phyloP scores from a whole-genome alignment of 805 yeast genomes.

The Grigorovia humatica region DNA sequence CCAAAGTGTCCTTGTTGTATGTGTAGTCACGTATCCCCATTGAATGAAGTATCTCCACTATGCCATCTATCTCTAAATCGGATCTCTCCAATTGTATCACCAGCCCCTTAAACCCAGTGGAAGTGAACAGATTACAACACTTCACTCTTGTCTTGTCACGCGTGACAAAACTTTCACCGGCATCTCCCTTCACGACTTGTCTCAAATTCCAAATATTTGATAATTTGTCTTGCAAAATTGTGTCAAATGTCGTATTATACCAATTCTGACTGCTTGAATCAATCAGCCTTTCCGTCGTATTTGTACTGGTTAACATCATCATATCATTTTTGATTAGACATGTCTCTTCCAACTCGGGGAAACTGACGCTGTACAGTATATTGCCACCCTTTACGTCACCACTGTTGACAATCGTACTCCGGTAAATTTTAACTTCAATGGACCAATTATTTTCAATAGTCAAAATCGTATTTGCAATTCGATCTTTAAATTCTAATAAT shows the following conservation, averaged over 20 bases:
- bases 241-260: conserved; percentile 19
- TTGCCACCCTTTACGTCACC: conserved; percentile 5
- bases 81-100: conserved; percentile 17
- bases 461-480: conserved; percentile 16
- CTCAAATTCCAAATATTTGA: conserved; percentile 27
- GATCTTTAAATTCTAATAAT: conserved; percentile 23
- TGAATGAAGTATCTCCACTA: conserved; percentile 11
- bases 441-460: conserved; percentile 23
- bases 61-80: conserved; percentile 1
- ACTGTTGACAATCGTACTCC: conserved; percentile 7
- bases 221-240: conserved; percentile 16
- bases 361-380: conserved; percentile 21
- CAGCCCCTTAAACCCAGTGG: conserved; percentile 27
- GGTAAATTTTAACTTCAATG: conserved; percentile 23
- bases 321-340: conserved; percentile 20
- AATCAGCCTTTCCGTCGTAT: conserved; percentile 10
- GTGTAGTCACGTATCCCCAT: conserved; percentile 7
- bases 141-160: conserved; percentile 12
- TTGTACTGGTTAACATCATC: conserved; percentile 16
- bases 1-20: neutral
- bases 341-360: conserved; percentile 19
- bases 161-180: conserved; percentile 23
- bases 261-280: conserved; percentile 19
- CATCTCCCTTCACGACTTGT: conserved; percentile 25
- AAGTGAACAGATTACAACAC: conserved; percentile 23